Base-by-base conservation (phyloP, 306 rosid species). In the Trifolium pratense region DNA sequence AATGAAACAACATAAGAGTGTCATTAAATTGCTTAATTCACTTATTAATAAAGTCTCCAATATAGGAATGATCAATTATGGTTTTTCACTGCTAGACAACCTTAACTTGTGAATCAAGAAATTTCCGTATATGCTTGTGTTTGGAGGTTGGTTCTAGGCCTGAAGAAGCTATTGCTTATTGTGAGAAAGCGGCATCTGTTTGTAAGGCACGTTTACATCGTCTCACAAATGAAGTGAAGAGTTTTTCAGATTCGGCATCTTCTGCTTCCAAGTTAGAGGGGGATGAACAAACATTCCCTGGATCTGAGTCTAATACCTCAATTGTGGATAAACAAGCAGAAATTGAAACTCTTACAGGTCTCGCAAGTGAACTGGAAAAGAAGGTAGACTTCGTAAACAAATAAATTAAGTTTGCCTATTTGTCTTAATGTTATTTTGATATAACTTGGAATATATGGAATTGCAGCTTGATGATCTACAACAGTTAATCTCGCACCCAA, bases 401-500 rank as follows among this genome's bases (percentile, higher is more conserved):
- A n/a, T 7, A 53, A 13, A 10, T 57, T 51, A 37, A 52, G 66
- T 37, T 56, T 56, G 7, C 46, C 10, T 48, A 17, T 45, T 34
- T 37, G 13, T 25, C 73, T 16, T 17, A 2, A 8, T 59, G 70
- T 39, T 64, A 29, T 72, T 45, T 80, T 68, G 31, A 25, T 58
- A 61, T 29, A 39, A 60, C 40, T 17, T 23, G 66, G 59, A 73
- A 52, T 65, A 21, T 37, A 40, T 76, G 72, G 61, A 46, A 60
- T 69, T 89, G 81, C 92, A 94, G 99, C 97, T 94, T 80, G 99
- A 94, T 82, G 99, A 94, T 87, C 78, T 94, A 79, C 89, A 94
- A 59, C 98, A 89, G 79, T 78, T 84, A 78, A 84, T 86, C 40
- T 79, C 87, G 2, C 89, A 88, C 79, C 94, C 98, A 26, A 89